These are phyloP conservation scores for Fusarium veterinarium DNA, from an alignment of 2,329 filamentous ascomycete genomes.

Conservation along the genomic window DNA sequence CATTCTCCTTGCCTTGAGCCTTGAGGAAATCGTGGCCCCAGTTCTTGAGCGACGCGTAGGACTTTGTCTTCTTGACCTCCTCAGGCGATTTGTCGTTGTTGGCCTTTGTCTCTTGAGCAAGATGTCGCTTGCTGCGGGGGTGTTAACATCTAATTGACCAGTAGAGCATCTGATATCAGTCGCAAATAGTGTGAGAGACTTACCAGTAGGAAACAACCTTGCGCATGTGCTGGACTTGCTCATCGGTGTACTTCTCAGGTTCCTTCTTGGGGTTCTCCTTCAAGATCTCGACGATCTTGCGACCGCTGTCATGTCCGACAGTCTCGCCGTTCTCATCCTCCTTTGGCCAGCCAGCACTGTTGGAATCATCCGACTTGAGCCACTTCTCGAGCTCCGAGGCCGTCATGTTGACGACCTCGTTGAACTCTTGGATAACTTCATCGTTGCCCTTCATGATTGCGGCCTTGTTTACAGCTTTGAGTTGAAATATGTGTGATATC, in stretches of 20 bases:
- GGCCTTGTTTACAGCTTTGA: not conserved
- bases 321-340: slow-evolving; percentile 69
- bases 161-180: fast-evolving
- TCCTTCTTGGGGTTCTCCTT: slow-evolving; percentile 70
- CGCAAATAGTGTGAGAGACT: not conserved
- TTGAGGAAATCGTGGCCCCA: slow-evolving; percentile 69
- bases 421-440: slow-evolving; percentile 66
- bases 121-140: slow-evolving; percentile 64
- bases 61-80: slow-evolving; percentile 61
- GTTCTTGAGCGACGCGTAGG: slow-evolving; percentile 71
- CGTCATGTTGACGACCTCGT: slow-evolving; percentile 74
- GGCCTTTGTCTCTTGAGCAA: slow-evolving; percentile 70
- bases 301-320: slow-evolving; percentile 71
- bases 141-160: not conserved
- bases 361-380: slow-evolving; percentile 69
- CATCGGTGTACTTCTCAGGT: slow-evolving; percentile 66
- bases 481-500: not conserved
- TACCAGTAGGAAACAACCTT: slow-evolving; percentile 71
- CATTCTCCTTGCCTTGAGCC: slow-evolving; percentile 37
- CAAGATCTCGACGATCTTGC: slow-evolving; percentile 72
- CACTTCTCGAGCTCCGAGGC: slow-evolving; percentile 69
- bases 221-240: slow-evolving; percentile 68
- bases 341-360: slow-evolving; percentile 69
- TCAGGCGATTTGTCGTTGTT: slow-evolving; percentile 63
- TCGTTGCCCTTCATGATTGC: slow-evolving; percentile 45